phyloP scores from a whole-genome alignment of 768 basidiomycete species.

The Lactifluus rugatus region DNA sequence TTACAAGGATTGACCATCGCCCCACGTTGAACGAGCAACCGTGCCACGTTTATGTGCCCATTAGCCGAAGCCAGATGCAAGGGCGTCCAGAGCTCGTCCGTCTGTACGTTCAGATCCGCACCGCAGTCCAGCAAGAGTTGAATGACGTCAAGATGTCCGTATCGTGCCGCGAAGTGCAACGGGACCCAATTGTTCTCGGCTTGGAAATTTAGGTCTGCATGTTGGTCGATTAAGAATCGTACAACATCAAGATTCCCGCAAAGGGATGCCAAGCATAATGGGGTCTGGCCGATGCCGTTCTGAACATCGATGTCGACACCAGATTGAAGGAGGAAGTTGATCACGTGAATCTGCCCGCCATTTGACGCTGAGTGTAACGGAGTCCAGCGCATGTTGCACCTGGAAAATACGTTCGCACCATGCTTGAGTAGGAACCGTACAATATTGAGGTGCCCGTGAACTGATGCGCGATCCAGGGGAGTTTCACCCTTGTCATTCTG shows the following conservation, averaged over 20 bases:
- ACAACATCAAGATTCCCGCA: too few species aligned
- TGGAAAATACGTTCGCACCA: too few species aligned
- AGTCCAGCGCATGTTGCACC: background rate
- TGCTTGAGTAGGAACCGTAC: background rate
- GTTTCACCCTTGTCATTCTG: background rate
- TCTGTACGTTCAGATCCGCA: too few species aligned
- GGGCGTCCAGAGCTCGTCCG: background rate
- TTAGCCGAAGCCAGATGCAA: background rate
- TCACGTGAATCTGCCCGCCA: background rate
- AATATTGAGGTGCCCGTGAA: background rate
- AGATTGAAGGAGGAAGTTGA: background rate
- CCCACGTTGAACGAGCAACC: background rate
- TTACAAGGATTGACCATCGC: background rate
- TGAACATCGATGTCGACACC: background rate
- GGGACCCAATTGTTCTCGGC: background rate
- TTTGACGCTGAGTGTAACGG: background rate
- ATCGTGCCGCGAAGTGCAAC: too few species aligned
- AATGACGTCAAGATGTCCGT: too few species aligned
- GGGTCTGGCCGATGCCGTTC: background rate
- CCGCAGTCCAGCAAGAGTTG: too few species aligned
- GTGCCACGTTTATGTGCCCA: background rate
- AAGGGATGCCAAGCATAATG: background rate
- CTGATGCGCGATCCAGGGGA: background rate
- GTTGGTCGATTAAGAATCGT: background rate
- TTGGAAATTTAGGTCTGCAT: background rate